Base-by-base conservation (phyloP, 2,329 filamentous ascomycete genomes). In the Proliferodiscus dingleyae region DNA sequence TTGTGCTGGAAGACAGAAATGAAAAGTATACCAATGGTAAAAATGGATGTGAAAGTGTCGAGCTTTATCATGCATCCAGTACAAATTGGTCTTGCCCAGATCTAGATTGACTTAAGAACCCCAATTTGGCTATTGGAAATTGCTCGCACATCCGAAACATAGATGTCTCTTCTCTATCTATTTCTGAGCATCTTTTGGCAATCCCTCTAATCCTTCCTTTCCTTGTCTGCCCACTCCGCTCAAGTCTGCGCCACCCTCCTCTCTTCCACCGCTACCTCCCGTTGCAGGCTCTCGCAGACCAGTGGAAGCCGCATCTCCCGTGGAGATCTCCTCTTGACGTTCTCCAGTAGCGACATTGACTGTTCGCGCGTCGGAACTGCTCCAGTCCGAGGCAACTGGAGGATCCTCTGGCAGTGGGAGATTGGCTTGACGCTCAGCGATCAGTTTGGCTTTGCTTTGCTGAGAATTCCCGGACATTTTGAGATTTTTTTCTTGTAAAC, bases 361-460 rank as follows among this genome's bases (percentile, higher is more conserved):
- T 45, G 70, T 87, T 51, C 77, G 70, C 24, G 74, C 74, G 59
- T 91, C 85, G 41, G 77, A 72, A 0, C 83, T 87, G 64, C 90
- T 81, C 75, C 81, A 89, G 72, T 93, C 87, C 4, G 85, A 85
- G n/a, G 80, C 69, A n/a, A 68, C 70, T 1, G 86, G 85, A 18
- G 87, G 87, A 55, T 90, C 74, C 2, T 91, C 86, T 15, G 87
- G 88, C 41, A 90, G 78, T 41, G 86, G 85, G 24, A 94, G 81
- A 68, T 89, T 88, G 65, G 81, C 69, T 68, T 83, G 75, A 60
- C 74, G 74, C 65, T 85, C 68, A 42, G 82, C 77, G 62, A 90
- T 84, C 66, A 84, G 71, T 45, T 83, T 71, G 53, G 71, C 64
- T 66, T 87, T 87, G 68, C 66, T 64, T 51, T 61, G 44, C 45